phyloP scores from a whole-genome alignment of 805 yeast species.

The Kregervanrija pseudodelftensis region DNA sequence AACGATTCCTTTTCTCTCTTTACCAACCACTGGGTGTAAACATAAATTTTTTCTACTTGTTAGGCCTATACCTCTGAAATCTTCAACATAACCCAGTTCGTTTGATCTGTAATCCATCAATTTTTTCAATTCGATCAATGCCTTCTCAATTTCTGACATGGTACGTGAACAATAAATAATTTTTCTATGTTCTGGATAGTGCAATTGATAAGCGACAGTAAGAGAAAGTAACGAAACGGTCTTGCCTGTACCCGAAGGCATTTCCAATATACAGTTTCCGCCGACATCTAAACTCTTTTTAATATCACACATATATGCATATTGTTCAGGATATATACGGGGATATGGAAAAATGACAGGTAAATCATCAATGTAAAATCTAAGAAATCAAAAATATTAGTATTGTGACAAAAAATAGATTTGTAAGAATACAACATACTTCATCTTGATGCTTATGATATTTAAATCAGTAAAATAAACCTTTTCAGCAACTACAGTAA shows the following conservation, averaged over 20 bases:
- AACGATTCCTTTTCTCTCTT: constrained; percentile 82
- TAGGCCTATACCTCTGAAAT: constrained; percentile 88
- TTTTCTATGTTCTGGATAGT: constrained; percentile 88
- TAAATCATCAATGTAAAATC: constrained; percentile 89
- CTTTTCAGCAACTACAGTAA: no score
- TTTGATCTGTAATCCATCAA: constrained; percentile 81
- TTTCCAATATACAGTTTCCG: constrained; percentile 92
- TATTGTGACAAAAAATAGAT: constrained; percentile 1
- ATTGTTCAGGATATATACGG: constrained; percentile 94
- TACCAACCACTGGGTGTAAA: constrained; percentile 77
- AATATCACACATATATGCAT: constrained; percentile 94
- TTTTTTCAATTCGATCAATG: constrained; percentile 80
- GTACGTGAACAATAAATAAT: constrained; percentile 98
- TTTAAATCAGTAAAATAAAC: background rate
- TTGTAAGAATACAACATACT: constrained; percentile 8
- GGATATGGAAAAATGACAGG: constrained; percentile 97
- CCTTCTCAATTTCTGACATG: constrained; percentile 98
- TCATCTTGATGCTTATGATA: constrained; percentile 6
- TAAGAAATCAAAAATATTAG: constrained; percentile 21
- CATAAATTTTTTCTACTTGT: constrained; percentile 94
- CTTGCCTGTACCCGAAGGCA: constrained; percentile 99
- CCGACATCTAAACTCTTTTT: constrained; percentile 92
- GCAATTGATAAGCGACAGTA: constrained; percentile 92
- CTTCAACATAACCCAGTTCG: constrained; percentile 82
- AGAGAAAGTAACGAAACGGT: constrained; percentile 86